phyloP scores from a whole-genome alignment of 345 rosid genomes.

The Brassica juncea region DNA sequence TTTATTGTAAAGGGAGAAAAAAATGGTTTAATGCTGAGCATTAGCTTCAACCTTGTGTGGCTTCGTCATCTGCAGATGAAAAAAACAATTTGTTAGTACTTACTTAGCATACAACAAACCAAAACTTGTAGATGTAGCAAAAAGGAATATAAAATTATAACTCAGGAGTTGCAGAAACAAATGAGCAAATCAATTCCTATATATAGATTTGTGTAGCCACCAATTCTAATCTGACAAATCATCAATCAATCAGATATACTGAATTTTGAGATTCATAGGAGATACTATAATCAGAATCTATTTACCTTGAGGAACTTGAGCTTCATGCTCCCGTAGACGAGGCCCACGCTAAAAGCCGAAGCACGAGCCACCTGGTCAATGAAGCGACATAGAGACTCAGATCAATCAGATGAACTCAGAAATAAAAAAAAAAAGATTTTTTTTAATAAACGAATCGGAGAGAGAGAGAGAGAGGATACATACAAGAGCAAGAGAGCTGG shows the following conservation, averaged over 20 bases:
- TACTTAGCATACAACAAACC: background rate
- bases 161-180: background rate
- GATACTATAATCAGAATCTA: background rate
- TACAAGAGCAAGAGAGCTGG: slow-evolving; percentile 85
- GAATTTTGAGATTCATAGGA: slow-evolving; percentile 8
- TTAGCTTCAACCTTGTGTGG: slow-evolving; percentile 28
- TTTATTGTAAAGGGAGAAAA: slow-evolving; percentile 31
- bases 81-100: slow-evolving; percentile 5
- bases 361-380: slow-evolving; percentile 82
- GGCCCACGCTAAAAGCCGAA: slow-evolving; percentile 73
- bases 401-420: slow-evolving; percentile 1
- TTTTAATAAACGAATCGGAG: background rate
- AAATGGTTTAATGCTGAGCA: slow-evolving; percentile 30
- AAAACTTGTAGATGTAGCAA: background rate
- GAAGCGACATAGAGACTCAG: background rate
- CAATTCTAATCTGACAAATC: slow-evolving; percentile 1
- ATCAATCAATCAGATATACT: background rate
- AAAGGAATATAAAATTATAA: background rate
- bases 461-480: background rate
- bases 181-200: background rate
- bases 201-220: background rate
- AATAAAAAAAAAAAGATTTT: background rate
- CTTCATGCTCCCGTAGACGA: slow-evolving; percentile 78
- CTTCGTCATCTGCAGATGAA: slow-evolving; percentile 27
- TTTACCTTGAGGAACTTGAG: slow-evolving; percentile 80